Evolutionary conservation across 306 rosid species (phyloP).

Genomic region (Casuarina equisetifolia): DNA sequence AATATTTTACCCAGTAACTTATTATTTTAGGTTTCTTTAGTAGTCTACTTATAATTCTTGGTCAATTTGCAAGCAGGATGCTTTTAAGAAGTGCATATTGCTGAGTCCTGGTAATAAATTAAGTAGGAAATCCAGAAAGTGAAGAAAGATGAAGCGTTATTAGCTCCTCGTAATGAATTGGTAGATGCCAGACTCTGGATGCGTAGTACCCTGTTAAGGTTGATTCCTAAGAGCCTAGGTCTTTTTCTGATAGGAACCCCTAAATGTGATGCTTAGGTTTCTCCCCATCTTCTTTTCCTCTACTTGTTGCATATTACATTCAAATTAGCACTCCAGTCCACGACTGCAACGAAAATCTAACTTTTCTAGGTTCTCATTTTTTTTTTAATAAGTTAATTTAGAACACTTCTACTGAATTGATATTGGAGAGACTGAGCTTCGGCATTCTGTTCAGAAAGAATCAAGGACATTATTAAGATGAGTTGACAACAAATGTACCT

Average conservation of each 20-base stretch:
- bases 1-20: neutral
- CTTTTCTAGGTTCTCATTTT: too few relatives aligned
- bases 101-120: neutral
- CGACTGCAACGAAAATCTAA: too few relatives aligned
- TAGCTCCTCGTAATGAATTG: neutral
- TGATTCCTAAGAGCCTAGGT: neutral
- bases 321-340: too few relatives aligned
- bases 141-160: neutral
- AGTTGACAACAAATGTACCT: neutral
- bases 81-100: neutral
- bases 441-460: neutral
- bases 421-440: neutral
- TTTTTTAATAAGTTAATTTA: neutral
- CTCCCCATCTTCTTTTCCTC: neutral
- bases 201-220: neutral
- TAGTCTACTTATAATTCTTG: neutral
- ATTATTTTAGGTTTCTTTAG: neutral
- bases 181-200: neutral
- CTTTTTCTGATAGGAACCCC: neutral
- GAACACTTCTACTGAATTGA: neutral
- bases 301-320: neutral
- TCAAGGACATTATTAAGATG: neutral
- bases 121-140: neutral
- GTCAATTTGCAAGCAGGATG: neutral
- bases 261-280: neutral